Conservation (phyloP, 495 filamentous ascomycete species). For the Annulohypoxylon nitens region DNA sequence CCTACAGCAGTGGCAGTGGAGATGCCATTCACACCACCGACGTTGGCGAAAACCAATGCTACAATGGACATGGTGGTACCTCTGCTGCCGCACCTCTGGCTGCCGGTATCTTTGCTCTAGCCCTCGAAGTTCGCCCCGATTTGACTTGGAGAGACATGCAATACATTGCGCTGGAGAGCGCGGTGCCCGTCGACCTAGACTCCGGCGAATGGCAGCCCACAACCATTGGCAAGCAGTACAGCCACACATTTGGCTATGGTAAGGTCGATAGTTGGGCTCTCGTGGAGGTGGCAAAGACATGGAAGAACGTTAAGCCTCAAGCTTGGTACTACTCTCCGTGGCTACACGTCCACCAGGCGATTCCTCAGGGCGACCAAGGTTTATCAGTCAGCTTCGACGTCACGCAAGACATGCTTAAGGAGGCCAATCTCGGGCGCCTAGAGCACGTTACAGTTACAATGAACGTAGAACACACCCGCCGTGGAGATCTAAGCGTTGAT, state of each 20-base stretch:
- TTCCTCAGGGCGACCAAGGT: constrained; percentile 88
- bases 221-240: constrained; percentile 84
- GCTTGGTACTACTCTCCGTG: constrained; percentile 94
- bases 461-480: constrained; percentile 88
- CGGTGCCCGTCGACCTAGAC: constrained; percentile 81
- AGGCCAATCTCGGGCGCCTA: constrained; percentile 84
- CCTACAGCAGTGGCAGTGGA: constrained; percentile 90
- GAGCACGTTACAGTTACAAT: constrained; percentile 98
- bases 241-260: constrained; percentile 94
- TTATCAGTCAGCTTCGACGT: constrained; percentile 82
- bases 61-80: constrained; percentile 86
- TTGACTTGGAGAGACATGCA: constrained; percentile 96
- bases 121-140: constrained; percentile 85
- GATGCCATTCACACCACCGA: constrained; percentile 97
- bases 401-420: constrained; percentile 77
- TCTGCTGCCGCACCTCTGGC: constrained; percentile 94
- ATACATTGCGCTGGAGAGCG: constrained; percentile 86
- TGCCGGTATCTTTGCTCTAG: constrained; percentile 93
- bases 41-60: constrained; percentile 86
- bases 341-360: constrained; percentile 85
- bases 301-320: constrained; percentile 94
- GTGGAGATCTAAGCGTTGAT: constrained; percentile 94
- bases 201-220: constrained; percentile 82
- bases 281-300: constrained; percentile 86
- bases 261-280: constrained; percentile 90